Percentiles rank a stretch among this genome's conserved stretches.
phyloP scores from a whole-genome alignment of 2,329 filamentous ascomycete species.

The Aspergillus neoniger region DNA sequence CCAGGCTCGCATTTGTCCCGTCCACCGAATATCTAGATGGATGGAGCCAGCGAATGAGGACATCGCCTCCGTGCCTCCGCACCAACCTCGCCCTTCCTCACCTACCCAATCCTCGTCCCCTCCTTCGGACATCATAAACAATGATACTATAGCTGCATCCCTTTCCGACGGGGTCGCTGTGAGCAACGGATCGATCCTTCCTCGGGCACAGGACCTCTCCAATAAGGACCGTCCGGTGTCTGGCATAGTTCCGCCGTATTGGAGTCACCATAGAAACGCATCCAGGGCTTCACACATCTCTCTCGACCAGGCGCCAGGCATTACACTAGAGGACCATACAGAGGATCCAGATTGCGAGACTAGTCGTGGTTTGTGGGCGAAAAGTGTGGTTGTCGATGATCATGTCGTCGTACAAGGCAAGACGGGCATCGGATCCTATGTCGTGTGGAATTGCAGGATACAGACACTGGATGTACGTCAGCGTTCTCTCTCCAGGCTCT shows the following conservation, averaged over 20 bases:
- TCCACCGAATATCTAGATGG: slow-evolving; percentile 36
- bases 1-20: slow-evolving; percentile 11
- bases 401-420: slow-evolving; percentile 62
- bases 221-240: slow-evolving; percentile 31
- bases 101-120: slow-evolving; percentile 16
- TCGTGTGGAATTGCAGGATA: slow-evolving; percentile 89
- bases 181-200: slow-evolving; percentile 18
- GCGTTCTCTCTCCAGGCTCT: background rate
- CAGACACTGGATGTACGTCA: slow-evolving; percentile 75
- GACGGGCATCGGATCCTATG: slow-evolving; percentile 76
- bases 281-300: slow-evolving; percentile 46
- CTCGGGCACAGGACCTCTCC: slow-evolving; percentile 19
- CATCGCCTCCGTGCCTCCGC: slow-evolving; percentile 34
- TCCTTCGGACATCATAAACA: slow-evolving; percentile 15
- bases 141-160: slow-evolving; percentile 12
- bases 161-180: slow-evolving; percentile 8
- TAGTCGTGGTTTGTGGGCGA: slow-evolving; percentile 63
- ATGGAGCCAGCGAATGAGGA: slow-evolving; percentile 46
- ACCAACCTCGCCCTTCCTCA: slow-evolving; percentile 29
- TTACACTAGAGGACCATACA: slow-evolving; percentile 66
- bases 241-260: slow-evolving; percentile 47
- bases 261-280: slow-evolving; percentile 45
- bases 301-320: slow-evolving; percentile 47
- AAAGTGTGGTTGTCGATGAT: slow-evolving; percentile 62
- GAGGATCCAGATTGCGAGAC: slow-evolving; percentile 58